Conservation (phyloP, 768 basidiomycete genomes). For the Lactarius deliciosus region DNA sequence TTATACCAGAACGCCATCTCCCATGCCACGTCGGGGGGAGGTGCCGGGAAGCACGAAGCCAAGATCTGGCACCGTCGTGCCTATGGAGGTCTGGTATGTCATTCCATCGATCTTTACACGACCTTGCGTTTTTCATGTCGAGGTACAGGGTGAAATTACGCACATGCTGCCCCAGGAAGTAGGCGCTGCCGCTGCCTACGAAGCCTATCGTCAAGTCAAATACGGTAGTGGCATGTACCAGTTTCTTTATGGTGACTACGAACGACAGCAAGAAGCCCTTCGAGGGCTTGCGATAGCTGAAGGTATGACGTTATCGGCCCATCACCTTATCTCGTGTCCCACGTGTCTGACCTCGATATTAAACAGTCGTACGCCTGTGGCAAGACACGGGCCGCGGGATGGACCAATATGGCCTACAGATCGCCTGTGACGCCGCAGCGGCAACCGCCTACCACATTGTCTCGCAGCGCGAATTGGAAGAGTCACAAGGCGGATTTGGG, state of each 20-base stretch:
- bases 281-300: slow-evolving; percentile 70
- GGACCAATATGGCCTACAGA: slow-evolving; percentile 28
- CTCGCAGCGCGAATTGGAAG: slow-evolving; percentile 19
- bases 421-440: slow-evolving; percentile 25
- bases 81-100: slow-evolving; percentile 58
- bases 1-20: slow-evolving; percentile 42
- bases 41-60: slow-evolving; percentile 61
- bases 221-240: slow-evolving; percentile 55
- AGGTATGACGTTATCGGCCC: slow-evolving; percentile 42
- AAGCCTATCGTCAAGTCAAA: slow-evolving; percentile 69
- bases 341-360: slow-evolving; percentile 18
- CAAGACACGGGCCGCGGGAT: slow-evolving; percentile 46
- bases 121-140: slow-evolving; percentile 7
- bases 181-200: slow-evolving; percentile 76
- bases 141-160: slow-evolving; percentile 48
- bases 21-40: slow-evolving; percentile 34
- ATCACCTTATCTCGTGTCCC: slow-evolving; percentile 9
- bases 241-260: slow-evolving; percentile 54
- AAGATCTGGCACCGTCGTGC: slow-evolving; percentile 62
- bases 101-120: not conserved
- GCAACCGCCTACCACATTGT: slow-evolving; percentile 22
- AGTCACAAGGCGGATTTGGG: slow-evolving; percentile 8
- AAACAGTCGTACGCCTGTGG: slow-evolving; percentile 55
- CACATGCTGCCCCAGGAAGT: slow-evolving; percentile 58
- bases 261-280: slow-evolving; percentile 63